Base-by-base conservation (phyloP, 2,329 filamentous ascomycete species). In the Stylonectria norvegica region DNA sequence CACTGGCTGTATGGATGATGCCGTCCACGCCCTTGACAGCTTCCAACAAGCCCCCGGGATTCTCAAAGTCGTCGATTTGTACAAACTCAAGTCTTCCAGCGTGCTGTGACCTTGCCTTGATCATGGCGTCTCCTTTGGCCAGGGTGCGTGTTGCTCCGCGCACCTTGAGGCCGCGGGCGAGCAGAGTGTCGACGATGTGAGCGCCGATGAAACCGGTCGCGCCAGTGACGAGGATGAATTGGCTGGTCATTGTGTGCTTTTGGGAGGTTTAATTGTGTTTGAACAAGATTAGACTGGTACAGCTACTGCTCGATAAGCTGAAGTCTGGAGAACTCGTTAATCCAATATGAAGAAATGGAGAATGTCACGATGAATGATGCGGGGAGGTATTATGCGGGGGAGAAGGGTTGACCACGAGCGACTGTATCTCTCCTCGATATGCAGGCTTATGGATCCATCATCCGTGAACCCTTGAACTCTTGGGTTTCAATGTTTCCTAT, bases 1-100 rank as follows among this genome's bases (percentile, higher is more conserved):
- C 67, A 41, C 67, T 72, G 5, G 71, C 70, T 2, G 67, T 60
- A 33, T 73, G 70, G 12, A 73, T 64, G 1, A 73, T 59, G 0
- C 56, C 67, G 14, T 71, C 66, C 2, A 73, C 59, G 1, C 58
- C 68, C 10, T 69, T 54, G 20, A 70, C 60, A 0, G 61, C 64
- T 3, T 66, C 58, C 4, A 54, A 48, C 5, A 72, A 62, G 1
- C 62, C 64, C 0, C 61, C 61, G 0, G 57, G 53, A 1, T 61
- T 58, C 9, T 65, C 56, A 36, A 75, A 70, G 37, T 73, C 70
- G 4, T 59, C 45, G 1, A 73, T 61, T 17, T 64, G 53, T 2
- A 71, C 61, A 31, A 72, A 71, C 22, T 70, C 65, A 10, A 73
- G 58, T 14, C 55, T 57, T 1, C 45, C 55, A 4, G 51, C 47